phyloP scores from a whole-genome alignment of 2,329 filamentous ascomycete species.

The Fusarium oxysporum region DNA sequence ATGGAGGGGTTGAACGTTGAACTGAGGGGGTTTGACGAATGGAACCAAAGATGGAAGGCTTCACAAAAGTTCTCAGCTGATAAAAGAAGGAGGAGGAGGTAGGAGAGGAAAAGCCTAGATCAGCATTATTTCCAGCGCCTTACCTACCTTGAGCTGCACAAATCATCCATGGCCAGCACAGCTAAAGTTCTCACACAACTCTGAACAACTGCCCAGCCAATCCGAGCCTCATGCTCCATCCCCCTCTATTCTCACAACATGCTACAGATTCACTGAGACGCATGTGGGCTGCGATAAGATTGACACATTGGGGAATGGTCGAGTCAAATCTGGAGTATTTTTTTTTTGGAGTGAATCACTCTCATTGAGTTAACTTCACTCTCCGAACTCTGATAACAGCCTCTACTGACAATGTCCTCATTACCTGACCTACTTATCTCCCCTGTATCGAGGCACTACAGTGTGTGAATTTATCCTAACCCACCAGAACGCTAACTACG shows the following conservation, averaged over 20 bases:
- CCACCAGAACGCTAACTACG: slow-evolving; percentile 20
- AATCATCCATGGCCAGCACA: slow-evolving; percentile 37
- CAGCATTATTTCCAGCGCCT: slow-evolving; percentile 25
- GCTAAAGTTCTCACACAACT: slow-evolving; percentile 37
- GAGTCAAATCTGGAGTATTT: not conserved
- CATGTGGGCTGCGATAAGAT: not conserved
- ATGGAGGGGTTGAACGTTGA: slow-evolving; percentile 11
- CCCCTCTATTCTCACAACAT: slow-evolving; percentile 30
- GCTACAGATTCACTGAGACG: slow-evolving; percentile 19
- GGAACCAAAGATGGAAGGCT: slow-evolving; percentile 21
- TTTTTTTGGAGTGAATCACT: not conserved
- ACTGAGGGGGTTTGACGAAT: slow-evolving; percentile 32
- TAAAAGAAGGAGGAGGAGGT: slow-evolving; percentile 28
- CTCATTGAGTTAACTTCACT: not conserved
- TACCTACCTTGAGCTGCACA: slow-evolving; percentile 31
- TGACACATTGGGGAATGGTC: not conserved
- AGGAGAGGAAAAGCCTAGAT: slow-evolving; percentile 1
- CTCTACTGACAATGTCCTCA: not conserved
- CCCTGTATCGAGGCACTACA: not conserved
- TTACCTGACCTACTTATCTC: not conserved
- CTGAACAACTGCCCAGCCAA: slow-evolving; percentile 38
- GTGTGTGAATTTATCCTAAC: not conserved
- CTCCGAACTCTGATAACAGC: not conserved
- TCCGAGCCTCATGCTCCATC: slow-evolving; percentile 19
- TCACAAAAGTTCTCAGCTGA: slow-evolving; percentile 30